phyloP scores from a whole-genome alignment of 768 basidiomycete species.

The Asterophora lycoperdoides region DNA sequence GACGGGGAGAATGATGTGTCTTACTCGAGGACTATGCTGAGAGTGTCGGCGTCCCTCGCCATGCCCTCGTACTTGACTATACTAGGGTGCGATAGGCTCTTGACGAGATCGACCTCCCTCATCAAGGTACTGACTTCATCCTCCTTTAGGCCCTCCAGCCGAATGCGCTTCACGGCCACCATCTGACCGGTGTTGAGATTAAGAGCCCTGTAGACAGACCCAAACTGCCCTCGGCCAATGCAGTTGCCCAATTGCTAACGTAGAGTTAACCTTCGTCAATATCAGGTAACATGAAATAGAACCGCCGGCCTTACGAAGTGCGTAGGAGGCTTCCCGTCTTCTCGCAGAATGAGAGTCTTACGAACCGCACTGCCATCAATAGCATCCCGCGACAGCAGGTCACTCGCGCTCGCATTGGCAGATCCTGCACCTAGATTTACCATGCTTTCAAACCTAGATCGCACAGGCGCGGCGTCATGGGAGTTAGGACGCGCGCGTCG shows the following conservation, averaged over 20 bases:
- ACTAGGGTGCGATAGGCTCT: constrained; percentile 86
- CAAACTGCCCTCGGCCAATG: constrained; percentile 96
- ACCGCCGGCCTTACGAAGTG: constrained; percentile 66
- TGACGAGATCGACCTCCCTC: constrained; percentile 91
- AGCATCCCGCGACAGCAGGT: constrained; percentile 56
- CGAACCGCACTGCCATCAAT: constrained; percentile 61
- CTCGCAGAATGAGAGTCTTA: constrained; percentile 70
- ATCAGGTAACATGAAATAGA: constrained; percentile 4
- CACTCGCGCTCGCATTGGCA: constrained; percentile 57
- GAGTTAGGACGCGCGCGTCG: constrained; percentile 60
- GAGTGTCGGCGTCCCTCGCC: constrained; percentile 80
- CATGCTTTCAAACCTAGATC: constrained; percentile 72
- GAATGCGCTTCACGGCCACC: constrained; percentile 98
- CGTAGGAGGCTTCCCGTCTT: constrained; percentile 75
- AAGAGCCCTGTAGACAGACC: constrained; percentile 90
- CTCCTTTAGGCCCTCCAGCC: constrained; percentile 85
- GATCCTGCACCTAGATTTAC: constrained; percentile 54
- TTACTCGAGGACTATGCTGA: constrained; percentile 94
- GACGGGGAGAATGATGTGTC: constrained; percentile 27
- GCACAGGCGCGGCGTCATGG: constrained; percentile 54
- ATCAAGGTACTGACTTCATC: constrained; percentile 88
- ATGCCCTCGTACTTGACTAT: constrained; percentile 99
- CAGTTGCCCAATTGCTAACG: constrained; percentile 94
- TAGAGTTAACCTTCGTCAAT: constrained; percentile 10
- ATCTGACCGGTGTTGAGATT: constrained; percentile 93